Evolutionary conservation across 148 eudicot species (phyloP).

Genomic region (Spergularia marina): DNA sequence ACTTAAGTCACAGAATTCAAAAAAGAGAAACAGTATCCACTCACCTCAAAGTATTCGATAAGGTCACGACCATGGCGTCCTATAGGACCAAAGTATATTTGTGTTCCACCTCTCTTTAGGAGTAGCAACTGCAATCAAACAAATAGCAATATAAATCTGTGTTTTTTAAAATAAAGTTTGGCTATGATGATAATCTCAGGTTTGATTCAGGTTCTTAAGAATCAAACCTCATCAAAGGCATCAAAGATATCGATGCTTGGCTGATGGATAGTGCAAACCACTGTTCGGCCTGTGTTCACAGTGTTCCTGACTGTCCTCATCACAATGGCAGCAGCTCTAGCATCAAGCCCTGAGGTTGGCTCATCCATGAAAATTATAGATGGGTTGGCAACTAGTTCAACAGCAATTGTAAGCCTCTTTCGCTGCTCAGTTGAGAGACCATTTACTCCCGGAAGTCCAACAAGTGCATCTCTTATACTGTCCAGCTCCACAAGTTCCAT

Average conservation of each 20-base stretch:
- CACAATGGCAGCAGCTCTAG: conserved; percentile 80
- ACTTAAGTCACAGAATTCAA: background rate
- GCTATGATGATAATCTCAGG: too few species aligned
- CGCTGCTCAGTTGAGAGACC: conserved; percentile 80
- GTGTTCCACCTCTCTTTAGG: conserved; percentile 60
- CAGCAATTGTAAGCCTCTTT: conserved; percentile 63
- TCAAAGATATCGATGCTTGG: conserved; percentile 79
- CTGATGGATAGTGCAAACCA: conserved; percentile 77
- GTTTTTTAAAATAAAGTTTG: background rate
- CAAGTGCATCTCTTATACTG: conserved; percentile 49
- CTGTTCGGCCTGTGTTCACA: conserved; percentile 58
- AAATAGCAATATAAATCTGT: background rate
- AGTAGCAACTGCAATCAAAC: conserved; percentile 44
- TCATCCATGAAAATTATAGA: conserved; percentile 72
- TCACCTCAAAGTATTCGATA: conserved; percentile 61
- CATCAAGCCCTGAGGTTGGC: conserved; percentile 73
- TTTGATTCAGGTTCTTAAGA: background rate
- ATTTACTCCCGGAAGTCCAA: conserved; percentile 67
- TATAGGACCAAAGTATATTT: conserved; percentile 61
- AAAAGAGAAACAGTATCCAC: background rate
- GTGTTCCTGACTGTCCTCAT: conserved; percentile 72
- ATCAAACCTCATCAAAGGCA: conserved; percentile 61
- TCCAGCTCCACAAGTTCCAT: conserved; percentile 73
- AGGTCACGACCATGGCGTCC: conserved; percentile 54
- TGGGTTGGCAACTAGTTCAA: conserved; percentile 75